Evolutionary conservation across 2,329 filamentous ascomycete genomes (phyloP).

Genomic region (Periconia macrospinosa): DNA sequence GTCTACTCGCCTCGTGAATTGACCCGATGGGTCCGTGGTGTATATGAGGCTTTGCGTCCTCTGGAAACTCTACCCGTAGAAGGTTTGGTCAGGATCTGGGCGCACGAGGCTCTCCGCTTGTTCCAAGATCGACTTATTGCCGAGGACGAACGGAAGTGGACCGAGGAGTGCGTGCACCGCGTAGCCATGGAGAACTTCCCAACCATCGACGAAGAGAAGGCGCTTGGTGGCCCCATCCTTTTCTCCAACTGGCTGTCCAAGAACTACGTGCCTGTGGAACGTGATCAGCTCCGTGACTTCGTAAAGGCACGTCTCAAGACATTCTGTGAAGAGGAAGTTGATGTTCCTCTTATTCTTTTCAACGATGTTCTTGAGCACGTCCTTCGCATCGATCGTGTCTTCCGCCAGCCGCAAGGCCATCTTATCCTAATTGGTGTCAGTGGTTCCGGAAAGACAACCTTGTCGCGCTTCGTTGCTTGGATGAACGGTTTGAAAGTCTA

Average conservation of each 20-base stretch:
- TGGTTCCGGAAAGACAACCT: slow-evolving; percentile 95
- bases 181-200: slow-evolving; percentile 93
- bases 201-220: slow-evolving; percentile 87
- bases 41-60: slow-evolving; percentile 95
- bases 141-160: slow-evolving; percentile 95
- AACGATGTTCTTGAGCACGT: slow-evolving; percentile 99
- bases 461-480: slow-evolving; percentile 98
- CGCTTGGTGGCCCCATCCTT: slow-evolving; percentile 87
- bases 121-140: slow-evolving; percentile 97
- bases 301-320: slow-evolving; percentile 96
- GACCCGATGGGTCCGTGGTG: slow-evolving; percentile 93
- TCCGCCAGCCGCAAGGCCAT: slow-evolving; percentile 97
- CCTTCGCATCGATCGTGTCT: slow-evolving; percentile 95
- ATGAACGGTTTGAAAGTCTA: slow-evolving; percentile 99
- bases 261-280: slow-evolving; percentile 95
- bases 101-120: slow-evolving; percentile 90
- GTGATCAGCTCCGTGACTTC: slow-evolving; percentile 92
- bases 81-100: slow-evolving; percentile 94
- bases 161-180: slow-evolving; percentile 79
- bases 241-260: slow-evolving; percentile 99
- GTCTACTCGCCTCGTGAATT: slow-evolving; percentile 99
- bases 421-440: slow-evolving; percentile 98
- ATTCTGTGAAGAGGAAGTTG: slow-evolving; percentile 99
- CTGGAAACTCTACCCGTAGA: slow-evolving; percentile 86
- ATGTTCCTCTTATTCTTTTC: slow-evolving; percentile 97